Evolutionary conservation across 1,284 basidiomycete species (phyloP).

Genomic region (Cystobasidium sp.): DNA sequence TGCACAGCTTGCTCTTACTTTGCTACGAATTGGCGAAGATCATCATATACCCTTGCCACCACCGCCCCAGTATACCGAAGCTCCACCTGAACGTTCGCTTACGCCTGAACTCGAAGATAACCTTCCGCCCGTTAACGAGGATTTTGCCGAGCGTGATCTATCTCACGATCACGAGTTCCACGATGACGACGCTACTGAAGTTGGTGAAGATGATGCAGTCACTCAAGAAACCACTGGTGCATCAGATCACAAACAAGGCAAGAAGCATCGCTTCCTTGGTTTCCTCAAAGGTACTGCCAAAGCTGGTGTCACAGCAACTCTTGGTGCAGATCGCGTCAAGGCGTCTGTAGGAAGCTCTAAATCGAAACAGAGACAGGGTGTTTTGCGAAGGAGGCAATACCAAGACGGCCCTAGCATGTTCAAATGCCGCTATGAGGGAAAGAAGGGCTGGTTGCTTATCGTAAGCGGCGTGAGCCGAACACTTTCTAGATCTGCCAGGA

Average conservation of each 20-base stretch:
- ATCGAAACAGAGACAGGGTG: constrained; percentile 54
- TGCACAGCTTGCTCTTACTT: constrained; percentile 64
- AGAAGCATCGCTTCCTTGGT: constrained; percentile 52
- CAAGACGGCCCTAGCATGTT: constrained; percentile 53
- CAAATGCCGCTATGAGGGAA: constrained; percentile 53
- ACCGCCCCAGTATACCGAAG: constrained; percentile 54
- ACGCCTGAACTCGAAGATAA: constrained; percentile 48
- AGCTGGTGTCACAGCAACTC: constrained; percentile 52
- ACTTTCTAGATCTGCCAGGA: not conserved
- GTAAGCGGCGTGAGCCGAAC: constrained; percentile 36
- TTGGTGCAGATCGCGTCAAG: constrained; percentile 56
- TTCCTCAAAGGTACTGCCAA: constrained; percentile 54
- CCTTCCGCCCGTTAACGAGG: constrained; percentile 48
- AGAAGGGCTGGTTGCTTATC: constrained; percentile 53
- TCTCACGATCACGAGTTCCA: constrained; percentile 49
- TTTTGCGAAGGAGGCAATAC: constrained; percentile 49
- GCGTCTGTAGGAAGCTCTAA: constrained; percentile 52
- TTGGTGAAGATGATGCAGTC: constrained; percentile 31
- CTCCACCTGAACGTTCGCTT: constrained; percentile 26
- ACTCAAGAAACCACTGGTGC: constrained; percentile 12
- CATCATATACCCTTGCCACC: constrained; percentile 60
- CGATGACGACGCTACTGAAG: constrained; percentile 45
- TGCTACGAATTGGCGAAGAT: constrained; percentile 62
- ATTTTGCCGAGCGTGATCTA: constrained; percentile 44
- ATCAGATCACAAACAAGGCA: constrained; percentile 34